These are phyloP conservation scores for Hypoxylon sp. DNA, from an alignment of 2,329 filamentous ascomycete species.

Conservation along the genomic window DNA sequence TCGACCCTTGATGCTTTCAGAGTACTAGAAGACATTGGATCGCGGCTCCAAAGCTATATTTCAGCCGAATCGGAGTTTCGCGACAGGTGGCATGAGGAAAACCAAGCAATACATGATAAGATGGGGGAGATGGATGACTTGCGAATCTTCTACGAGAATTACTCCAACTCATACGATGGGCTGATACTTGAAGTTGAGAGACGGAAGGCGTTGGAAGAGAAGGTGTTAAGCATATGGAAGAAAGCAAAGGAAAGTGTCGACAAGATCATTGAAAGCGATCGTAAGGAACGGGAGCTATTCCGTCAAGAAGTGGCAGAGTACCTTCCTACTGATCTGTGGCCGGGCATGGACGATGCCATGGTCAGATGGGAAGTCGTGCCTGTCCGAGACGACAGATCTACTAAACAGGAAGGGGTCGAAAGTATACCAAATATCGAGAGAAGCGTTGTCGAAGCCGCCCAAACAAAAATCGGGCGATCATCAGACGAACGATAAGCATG, in stretches of 20 bases:
- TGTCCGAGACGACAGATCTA: slow-evolving; percentile 52
- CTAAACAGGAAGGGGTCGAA: slow-evolving; percentile 42
- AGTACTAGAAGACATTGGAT: slow-evolving; percentile 77
- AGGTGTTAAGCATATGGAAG: slow-evolving; percentile 80
- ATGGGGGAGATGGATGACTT: slow-evolving; percentile 84
- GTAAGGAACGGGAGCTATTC: slow-evolving; percentile 81
- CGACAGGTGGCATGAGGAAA: slow-evolving; percentile 80
- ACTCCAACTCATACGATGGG: slow-evolving; percentile 85
- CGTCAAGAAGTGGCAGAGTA: slow-evolving; percentile 87
- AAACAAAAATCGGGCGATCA: slow-evolving; percentile 39
- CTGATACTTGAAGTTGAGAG: slow-evolving; percentile 88
- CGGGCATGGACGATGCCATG: slow-evolving; percentile 75
- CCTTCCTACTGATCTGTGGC: slow-evolving; percentile 90
- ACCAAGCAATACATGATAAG: slow-evolving; percentile 75
- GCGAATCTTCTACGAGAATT: slow-evolving; percentile 87
- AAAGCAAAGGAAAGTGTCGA: slow-evolving; percentile 85
- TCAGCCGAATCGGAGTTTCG: slow-evolving; percentile 75
- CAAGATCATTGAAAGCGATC: slow-evolving; percentile 80
- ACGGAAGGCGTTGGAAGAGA: slow-evolving; percentile 79
- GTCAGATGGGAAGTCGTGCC: slow-evolving; percentile 66
- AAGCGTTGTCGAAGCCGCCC: slow-evolving; percentile 52
- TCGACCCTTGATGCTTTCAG: slow-evolving; percentile 75
- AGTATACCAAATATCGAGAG: slow-evolving; percentile 53
- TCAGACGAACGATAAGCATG: slow-evolving; percentile 24
- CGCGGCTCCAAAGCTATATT: slow-evolving; percentile 75